Evolutionary conservation across 768 basidiomycete genomes (phyloP).

Genomic region (Lentinula boryana): DNA sequence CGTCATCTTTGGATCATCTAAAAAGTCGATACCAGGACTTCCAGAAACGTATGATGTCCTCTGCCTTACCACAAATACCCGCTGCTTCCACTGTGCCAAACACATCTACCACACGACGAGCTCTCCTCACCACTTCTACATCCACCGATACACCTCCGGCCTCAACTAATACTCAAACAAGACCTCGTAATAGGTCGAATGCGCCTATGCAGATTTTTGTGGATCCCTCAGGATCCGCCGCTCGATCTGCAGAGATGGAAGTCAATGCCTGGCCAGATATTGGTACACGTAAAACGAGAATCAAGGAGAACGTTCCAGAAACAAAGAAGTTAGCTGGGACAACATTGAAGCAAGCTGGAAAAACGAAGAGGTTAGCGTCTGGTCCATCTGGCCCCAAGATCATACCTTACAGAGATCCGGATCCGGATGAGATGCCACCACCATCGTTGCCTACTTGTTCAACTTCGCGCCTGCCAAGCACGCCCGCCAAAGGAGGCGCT

Average conservation of each 20-base stretch:
- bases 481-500: constrained; percentile 21
- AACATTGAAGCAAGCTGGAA: constrained; percentile 58
- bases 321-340: constrained; percentile 63
- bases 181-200: constrained; percentile 36
- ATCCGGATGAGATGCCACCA: constrained; percentile 39
- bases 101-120: constrained; percentile 20
- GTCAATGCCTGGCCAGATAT: constrained; percentile 61
- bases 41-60: constrained; percentile 84
- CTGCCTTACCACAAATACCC: constrained; percentile 29
- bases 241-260: constrained; percentile 34
- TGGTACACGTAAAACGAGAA: constrained; percentile 69
- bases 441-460: constrained; percentile 26
- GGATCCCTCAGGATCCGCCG: constrained; percentile 55
- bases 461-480: constrained; percentile 20
- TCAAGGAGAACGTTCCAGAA: constrained; percentile 76
- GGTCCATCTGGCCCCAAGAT: constrained; percentile 45
- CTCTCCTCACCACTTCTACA: constrained; percentile 35
- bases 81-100: constrained; percentile 27
- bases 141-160: constrained; percentile 26
- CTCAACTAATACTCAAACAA: constrained; percentile 13
- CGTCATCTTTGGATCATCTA: constrained; percentile 74
- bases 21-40: constrained; percentile 78
- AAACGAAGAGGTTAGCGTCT: constrained; percentile 45
- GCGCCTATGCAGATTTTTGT: constrained; percentile 63
- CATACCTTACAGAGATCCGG: constrained; percentile 59